Evolutionary conservation across 139 green algal genomes (phyloP), one percentile per base, ranked within the genome.

Genomic region (Parachlorella kessleri): DNA sequence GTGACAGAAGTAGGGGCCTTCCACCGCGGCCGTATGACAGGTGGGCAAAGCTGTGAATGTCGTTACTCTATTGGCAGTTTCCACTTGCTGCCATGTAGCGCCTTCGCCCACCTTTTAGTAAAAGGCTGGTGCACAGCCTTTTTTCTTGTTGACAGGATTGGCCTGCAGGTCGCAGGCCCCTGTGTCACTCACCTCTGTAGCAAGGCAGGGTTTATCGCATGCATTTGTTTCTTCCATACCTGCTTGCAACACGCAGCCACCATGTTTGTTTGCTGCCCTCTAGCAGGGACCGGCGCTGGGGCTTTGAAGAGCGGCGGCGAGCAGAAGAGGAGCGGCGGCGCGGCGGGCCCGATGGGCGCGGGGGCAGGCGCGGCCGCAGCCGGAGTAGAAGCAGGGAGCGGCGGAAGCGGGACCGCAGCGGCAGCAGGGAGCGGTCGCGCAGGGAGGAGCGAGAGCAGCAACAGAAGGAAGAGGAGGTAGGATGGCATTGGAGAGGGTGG

Each of bases 391-490:
- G 71, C 33, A 54, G 74, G 55, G 70, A 63, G 54, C 59, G 73
- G 32, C 70, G 63, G 33, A 32, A 38, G 23, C 54, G 72, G 33
- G 6, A 30, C 28, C 26, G 41, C 23, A 66, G 41, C 48, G 6
- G 41, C 32, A 55, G 30, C 35, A 55, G 54, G 39, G 70, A 76
- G 72, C 79, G 71, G 38, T 55, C 64, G 1, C 72, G 72, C 71
- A 76, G 77, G 36, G 77, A 70, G 4, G 53, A 78, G 54, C 69
- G 78, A 35, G 55, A 80, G 21, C 66, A 79, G 30, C 71, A 80
- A 26, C 36, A 23, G 36, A 32, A 69, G 33, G 8, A 73, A 65
- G 32, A 78, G 30, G 67, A 81, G 55, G 41, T 78, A 41, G 74
- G 39, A 64, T 73, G 63, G 39, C 35, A 35, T 24, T 3, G 35